Evolutionary conservation across 768 basidiomycete genomes (phyloP), one percentile per base, ranked within the genome.

Genomic region (Suillus spraguei): DNA sequence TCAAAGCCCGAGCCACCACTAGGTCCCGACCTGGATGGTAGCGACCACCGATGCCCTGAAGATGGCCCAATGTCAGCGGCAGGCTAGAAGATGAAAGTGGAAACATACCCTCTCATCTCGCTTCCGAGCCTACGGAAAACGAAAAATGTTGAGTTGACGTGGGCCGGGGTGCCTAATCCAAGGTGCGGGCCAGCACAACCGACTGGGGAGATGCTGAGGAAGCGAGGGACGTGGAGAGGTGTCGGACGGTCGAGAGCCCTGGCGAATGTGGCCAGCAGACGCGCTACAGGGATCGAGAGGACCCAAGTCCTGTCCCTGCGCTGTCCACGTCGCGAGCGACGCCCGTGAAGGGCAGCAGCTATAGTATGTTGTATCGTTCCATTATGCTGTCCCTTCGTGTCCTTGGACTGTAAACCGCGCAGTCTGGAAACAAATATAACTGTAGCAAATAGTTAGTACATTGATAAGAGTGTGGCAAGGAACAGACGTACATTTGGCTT

Each of bases 231-330:
- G 36, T 2, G 54, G 22, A 38, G 17, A 36, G 22, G 28, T 28
- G 24, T 17, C 54, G 22, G 11, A 13, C n/a, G 2, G 1, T 9
- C 5, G 36, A 56, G 54, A 38, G 36, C 36, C 35, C 14, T n/a
- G 22, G 16, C 36, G 54, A 56, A 38, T 38, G 54, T 56, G 54
- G 54, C 22, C 14, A 56, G 13, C 36, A 56, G 8, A 56, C 54
- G 36, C 54, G 4, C 22, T 38, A 38, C 2, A 13, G 24, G 36
- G 36, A 5, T 56, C 36, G 16, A 8, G 5, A 22, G 36, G 32
- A 55, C 53, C n/a, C 35, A 56, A 3, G 22, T 56, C 54, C 36
- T 24, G 17, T 24, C 22, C 22, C 52, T 56, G 54, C 8, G n/a
- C 54, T 9, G 8, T 56, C 54, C 54, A 56, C 36, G 35, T 14